A percentile compares a stretch with the other conserved stretches of the same genome.
These are phyloP conservation scores for Macrophomina tecta DNA, from an alignment of 2,329 filamentous ascomycete species.

Conservation along the genomic window DNA sequence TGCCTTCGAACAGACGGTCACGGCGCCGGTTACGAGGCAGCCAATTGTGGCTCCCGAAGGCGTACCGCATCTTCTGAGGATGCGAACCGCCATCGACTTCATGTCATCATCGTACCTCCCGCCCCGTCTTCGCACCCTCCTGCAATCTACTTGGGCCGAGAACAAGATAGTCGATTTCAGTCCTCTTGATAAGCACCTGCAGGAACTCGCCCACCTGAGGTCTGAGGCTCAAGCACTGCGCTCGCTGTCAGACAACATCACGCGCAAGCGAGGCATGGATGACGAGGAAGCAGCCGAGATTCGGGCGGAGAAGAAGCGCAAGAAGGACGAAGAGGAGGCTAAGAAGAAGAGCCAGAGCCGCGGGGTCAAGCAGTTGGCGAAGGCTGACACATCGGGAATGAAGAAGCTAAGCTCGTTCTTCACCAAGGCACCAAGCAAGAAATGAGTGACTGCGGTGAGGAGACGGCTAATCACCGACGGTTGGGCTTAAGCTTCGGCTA, in stretches of 20 bases:
- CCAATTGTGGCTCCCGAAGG: slow-evolving; percentile 44
- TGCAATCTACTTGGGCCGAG: slow-evolving; percentile 53
- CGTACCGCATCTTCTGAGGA: slow-evolving; percentile 65
- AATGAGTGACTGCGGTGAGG: slow-evolving; percentile 20
- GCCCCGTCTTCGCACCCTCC: slow-evolving; percentile 45
- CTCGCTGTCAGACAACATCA: slow-evolving; percentile 70
- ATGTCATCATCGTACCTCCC: slow-evolving; percentile 67
- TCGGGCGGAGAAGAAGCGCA: slow-evolving; percentile 81
- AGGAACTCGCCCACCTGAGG: slow-evolving; percentile 69
- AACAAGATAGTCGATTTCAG: slow-evolving; percentile 67
- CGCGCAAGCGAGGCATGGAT: slow-evolving; percentile 66
- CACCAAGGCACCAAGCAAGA: slow-evolving; percentile 62
- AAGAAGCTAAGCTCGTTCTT: slow-evolving; percentile 98
- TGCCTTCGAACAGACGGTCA: slow-evolving; percentile 30
- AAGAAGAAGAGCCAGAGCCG: slow-evolving; percentile 80
- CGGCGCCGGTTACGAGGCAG: slow-evolving; percentile 31
- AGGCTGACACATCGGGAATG: slow-evolving; percentile 92
- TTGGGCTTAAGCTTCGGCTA: neutral
- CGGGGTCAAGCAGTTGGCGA: slow-evolving; percentile 80
- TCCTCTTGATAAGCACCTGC: slow-evolving; percentile 73
- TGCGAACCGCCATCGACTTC: slow-evolving; percentile 69
- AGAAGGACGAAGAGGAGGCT: slow-evolving; percentile 87
- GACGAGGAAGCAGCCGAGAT: slow-evolving; percentile 67
- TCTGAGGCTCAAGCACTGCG: slow-evolving; percentile 74
- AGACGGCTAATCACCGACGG: neutral